Evolutionary conservation across 305 asterid genomes (phyloP).

Genomic region (Vinca major): DNA sequence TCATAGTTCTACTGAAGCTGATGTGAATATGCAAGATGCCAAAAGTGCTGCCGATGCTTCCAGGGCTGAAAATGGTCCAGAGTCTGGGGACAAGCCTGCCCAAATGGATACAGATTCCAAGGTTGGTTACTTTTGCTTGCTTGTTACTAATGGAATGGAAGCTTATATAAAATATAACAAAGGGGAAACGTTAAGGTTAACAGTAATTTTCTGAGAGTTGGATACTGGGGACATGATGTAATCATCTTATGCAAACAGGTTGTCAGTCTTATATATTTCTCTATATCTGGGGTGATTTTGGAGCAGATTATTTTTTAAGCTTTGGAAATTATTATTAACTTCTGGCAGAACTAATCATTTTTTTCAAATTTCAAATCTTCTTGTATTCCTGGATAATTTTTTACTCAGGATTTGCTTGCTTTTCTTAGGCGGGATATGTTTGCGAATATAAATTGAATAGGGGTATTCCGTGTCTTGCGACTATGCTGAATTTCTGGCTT

Average conservation of each 20-base stretch:
- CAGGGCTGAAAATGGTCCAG: constrained; percentile 66
- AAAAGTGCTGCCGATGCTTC: constrained; percentile 38
- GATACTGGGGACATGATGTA: neutral
- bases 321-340: neutral
- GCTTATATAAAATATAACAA: too few species aligned
- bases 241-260: neutral
- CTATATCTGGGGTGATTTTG: neutral
- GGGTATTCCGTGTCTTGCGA: too few species aligned
- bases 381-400: too few species aligned
- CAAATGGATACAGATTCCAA: constrained; percentile 76
- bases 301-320: neutral
- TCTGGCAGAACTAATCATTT: neutral
- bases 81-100: constrained; percentile 51
- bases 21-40: constrained; percentile 63
- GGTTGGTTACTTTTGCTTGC: constrained; percentile 28
- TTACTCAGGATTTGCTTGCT: too few species aligned
- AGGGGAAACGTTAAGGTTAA: too few species aligned
- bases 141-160: neutral
- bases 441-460: too few species aligned
- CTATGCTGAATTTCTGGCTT: too few species aligned
- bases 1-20: constrained; percentile 39
- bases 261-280: neutral
- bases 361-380: neutral
- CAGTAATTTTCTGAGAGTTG: too few species aligned
- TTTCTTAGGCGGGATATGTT: too few species aligned